A percentile compares a stretch with the other conserved stretches of the same genome.
Conservation (phyloP, 345 rosid species). For the Cardamine occulta region DNA sequence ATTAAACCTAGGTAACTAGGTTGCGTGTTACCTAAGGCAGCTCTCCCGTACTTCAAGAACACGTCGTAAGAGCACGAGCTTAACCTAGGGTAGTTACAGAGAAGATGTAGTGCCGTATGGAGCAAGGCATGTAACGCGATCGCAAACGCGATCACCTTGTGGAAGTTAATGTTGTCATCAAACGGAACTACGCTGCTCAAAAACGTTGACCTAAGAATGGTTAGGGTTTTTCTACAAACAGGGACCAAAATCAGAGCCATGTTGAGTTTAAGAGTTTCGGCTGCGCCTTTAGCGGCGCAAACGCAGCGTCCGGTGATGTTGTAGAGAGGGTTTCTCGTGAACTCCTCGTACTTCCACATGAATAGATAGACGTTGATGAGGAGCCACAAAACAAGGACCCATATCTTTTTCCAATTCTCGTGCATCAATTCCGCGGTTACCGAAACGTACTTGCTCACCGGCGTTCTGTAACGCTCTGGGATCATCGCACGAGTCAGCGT, state of each 20-base stretch:
- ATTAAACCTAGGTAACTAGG: slow-evolving; percentile 67
- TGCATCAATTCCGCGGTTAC: slow-evolving; percentile 48
- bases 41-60: slow-evolving; percentile 56
- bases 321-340: slow-evolving; percentile 46
- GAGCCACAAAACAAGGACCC: slow-evolving; percentile 62
- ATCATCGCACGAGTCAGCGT: slow-evolving; percentile 78
- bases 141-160: slow-evolving; percentile 61
- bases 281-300: slow-evolving; percentile 81
- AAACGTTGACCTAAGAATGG: slow-evolving; percentile 66
- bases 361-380: slow-evolving; percentile 53
- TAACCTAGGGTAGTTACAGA: slow-evolving; percentile 67
- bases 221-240: slow-evolving; percentile 76
- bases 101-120: slow-evolving; percentile 61
- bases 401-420: slow-evolving; percentile 74
- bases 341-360: slow-evolving; percentile 59
- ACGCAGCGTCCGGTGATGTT: slow-evolving; percentile 80
- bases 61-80: slow-evolving; percentile 48
- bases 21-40: slow-evolving; percentile 55
- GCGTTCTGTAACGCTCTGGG: slow-evolving; percentile 71
- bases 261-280: slow-evolving; percentile 85
- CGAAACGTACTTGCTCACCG: slow-evolving; percentile 55
- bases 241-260: slow-evolving; percentile 91
- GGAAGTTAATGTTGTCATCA: slow-evolving; percentile 93
- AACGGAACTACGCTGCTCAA: slow-evolving; percentile 67
- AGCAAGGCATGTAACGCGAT: slow-evolving; percentile 53